Percentiles rank a stretch among this genome's conserved stretches.
phyloP scores from a whole-genome alignment of 768 basidiomycete species.

The Mycena latifolia region DNA sequence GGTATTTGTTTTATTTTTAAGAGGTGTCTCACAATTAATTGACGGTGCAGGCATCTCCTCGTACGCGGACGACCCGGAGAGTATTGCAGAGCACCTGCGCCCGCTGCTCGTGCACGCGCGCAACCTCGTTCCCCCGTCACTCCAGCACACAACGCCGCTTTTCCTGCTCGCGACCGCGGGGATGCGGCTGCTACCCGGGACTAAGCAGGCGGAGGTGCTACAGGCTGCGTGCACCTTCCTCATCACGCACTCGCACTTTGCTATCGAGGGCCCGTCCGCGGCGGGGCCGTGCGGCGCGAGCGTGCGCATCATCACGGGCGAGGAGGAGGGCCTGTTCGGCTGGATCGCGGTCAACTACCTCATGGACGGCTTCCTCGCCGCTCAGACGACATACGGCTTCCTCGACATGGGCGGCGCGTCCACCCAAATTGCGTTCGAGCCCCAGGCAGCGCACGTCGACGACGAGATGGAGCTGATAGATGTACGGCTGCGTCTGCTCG shows the following conservation, averaged over 20 bases:
- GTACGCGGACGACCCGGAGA: slow-evolving; percentile 75
- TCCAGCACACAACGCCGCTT: slow-evolving; percentile 87
- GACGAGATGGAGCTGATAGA: slow-evolving; percentile 77
- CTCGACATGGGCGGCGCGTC: slow-evolving; percentile 99
- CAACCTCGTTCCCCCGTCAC: slow-evolving; percentile 86
- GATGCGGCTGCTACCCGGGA: slow-evolving; percentile 87
- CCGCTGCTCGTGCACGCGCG: slow-evolving; percentile 89
- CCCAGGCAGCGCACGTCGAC: slow-evolving; percentile 67
- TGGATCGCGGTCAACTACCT: slow-evolving; percentile 99
- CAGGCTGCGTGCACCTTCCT: slow-evolving; percentile 83
- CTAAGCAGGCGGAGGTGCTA: slow-evolving; percentile 81
- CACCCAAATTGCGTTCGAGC: slow-evolving; percentile 98
- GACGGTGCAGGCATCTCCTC: slow-evolving; percentile 82
- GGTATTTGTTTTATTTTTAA: slow-evolving; percentile 45
- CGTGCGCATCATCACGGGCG: slow-evolving; percentile 94
- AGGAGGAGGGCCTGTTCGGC: slow-evolving; percentile 98
- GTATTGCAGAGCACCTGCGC: slow-evolving; percentile 79
- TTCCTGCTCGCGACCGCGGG: slow-evolving; percentile 98
- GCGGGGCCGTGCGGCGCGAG: slow-evolving; percentile 92
- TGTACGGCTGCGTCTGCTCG: slow-evolving; percentile 84
- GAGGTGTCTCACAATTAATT: background rate
- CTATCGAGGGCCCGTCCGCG: slow-evolving; percentile 72
- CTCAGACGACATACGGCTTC: slow-evolving; percentile 93
- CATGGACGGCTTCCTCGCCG: slow-evolving; percentile 91
- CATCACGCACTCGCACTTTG: slow-evolving; percentile 80